phyloP scores from a whole-genome alignment of 768 basidiomycete genomes.

The Pulveroboletus ravenelii region DNA sequence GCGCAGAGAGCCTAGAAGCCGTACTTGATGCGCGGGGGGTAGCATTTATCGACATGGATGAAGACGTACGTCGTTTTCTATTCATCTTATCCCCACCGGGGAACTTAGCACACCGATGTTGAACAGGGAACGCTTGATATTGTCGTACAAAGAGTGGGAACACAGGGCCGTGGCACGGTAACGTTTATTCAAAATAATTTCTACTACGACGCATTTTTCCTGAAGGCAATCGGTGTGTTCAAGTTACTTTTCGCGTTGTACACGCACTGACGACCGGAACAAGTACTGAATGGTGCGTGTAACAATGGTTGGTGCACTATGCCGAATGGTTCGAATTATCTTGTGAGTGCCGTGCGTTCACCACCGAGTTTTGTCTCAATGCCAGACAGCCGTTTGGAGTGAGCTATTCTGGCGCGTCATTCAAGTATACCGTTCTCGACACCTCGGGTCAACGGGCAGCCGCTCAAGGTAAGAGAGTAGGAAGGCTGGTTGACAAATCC shows the following conservation, averaged over 20 bases:
- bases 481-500: neutral
- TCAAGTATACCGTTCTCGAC: constrained; percentile 95
- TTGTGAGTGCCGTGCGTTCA: constrained; percentile 47
- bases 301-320: constrained; percentile 71
- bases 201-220: constrained; percentile 97
- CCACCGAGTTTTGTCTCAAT: constrained; percentile 2
- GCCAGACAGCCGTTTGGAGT: constrained; percentile 78
- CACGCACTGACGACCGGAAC: neutral
- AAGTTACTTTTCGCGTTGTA: neutral
- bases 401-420: constrained; percentile 90
- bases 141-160: constrained; percentile 81
- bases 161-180: constrained; percentile 55
- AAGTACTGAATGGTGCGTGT: constrained; percentile 93
- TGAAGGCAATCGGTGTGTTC: constrained; percentile 84
- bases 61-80: constrained; percentile 64
- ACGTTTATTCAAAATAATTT: constrained; percentile 94
- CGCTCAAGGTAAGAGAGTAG: constrained; percentile 62
- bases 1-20: constrained; percentile 54
- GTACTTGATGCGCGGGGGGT: constrained; percentile 77
- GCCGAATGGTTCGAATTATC: constrained; percentile 61
- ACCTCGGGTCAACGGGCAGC: constrained; percentile 84
- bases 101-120: neutral
- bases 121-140: constrained; percentile 86
- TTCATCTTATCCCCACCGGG: neutral
- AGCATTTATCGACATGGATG: constrained; percentile 88